These are phyloP conservation scores for Hondaea fermentalgiana DNA, from an alignment of 108 stramenopile species.

Conservation along the genomic window DNA sequence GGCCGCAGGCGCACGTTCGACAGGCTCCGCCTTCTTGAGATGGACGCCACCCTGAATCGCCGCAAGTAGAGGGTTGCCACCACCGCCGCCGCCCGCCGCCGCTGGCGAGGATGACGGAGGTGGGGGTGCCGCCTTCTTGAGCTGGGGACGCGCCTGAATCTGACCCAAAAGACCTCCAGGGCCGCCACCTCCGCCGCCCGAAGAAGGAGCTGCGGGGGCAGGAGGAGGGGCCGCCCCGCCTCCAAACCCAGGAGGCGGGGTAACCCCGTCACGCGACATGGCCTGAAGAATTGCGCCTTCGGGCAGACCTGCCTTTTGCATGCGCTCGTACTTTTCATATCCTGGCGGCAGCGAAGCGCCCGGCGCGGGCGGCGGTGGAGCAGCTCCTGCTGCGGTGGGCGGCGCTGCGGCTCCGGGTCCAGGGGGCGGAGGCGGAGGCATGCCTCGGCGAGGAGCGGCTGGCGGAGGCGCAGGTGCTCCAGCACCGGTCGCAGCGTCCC, in stretches of 20 bases:
- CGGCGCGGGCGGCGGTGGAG: neutral
- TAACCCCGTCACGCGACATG: neutral
- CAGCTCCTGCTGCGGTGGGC: neutral
- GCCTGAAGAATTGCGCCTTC: neutral
- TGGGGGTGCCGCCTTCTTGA: neutral
- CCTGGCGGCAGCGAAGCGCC: neutral
- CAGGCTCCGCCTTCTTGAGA: neutral
- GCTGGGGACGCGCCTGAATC: neutral
- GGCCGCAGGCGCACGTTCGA: neutral
- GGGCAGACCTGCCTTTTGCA: neutral
- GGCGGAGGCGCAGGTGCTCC: too few species aligned
- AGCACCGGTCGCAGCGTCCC: too few species aligned
- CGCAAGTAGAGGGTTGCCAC: neutral
- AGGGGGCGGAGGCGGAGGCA: too few species aligned
- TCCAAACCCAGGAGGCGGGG: neutral
- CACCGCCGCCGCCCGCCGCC: neutral
- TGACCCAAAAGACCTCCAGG: neutral
- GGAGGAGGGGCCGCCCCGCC: neutral
- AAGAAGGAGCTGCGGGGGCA: neutral
- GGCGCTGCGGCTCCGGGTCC: neutral
- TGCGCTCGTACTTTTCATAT: neutral
- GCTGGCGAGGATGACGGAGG: neutral
- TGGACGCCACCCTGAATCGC: neutral
- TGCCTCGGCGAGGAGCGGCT: too few species aligned
- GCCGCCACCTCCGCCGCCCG: neutral